Base-by-base conservation (phyloP, 2,329 filamentous ascomycete genomes). In the Claviceps sorghi region DNA sequence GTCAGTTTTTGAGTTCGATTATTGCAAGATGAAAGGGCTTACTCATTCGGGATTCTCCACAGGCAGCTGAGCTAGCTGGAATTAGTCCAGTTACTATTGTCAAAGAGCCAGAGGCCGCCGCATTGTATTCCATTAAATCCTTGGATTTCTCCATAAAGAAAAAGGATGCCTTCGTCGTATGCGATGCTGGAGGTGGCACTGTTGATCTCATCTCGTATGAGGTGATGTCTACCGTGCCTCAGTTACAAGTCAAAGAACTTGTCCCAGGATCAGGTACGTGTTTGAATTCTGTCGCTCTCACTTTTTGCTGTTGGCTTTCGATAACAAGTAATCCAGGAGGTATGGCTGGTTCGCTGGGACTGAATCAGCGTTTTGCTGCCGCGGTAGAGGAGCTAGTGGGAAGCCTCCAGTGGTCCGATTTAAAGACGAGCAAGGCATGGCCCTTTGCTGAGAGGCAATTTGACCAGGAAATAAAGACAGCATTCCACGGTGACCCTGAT, bases 201-300 rank as follows among this genome's bases (percentile, higher is more conserved):
- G 74, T 75, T 0, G 75, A 78, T 58, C 62, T 78, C 17, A 77
- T 78, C 51, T 73, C 72, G 11, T 78, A 78, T 55, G 70, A 72
- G 51, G 68, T 78, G 40, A 67, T 50, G 21, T 11, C 36, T 7
- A 29, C 30, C 19, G 4, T 11, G 3, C 61, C 61, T 1, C 54
- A 5, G 2, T 53, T 62, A 0, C 21, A 58, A n/a, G 22, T 61
- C 0, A 60, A 54, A 10, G 61, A 64, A 48, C 19, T 62, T 0
- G 58, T 63, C 10, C 59, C 58, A 0, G 60, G 61, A 4, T 57
- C 51, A 49, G 60, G 60, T 59, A 53, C 22, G 49, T 30, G 9
- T 29, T 15, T 17, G 1, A 1, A 4, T 17, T 3, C 3, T 21
- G 26, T 21, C n/a, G n/a, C 15, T 7, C 5, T n/a, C 8, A 15